Conservation (phyloP, 2,329 filamentous ascomycete genomes). For the Verticillium klebahnii region DNA sequence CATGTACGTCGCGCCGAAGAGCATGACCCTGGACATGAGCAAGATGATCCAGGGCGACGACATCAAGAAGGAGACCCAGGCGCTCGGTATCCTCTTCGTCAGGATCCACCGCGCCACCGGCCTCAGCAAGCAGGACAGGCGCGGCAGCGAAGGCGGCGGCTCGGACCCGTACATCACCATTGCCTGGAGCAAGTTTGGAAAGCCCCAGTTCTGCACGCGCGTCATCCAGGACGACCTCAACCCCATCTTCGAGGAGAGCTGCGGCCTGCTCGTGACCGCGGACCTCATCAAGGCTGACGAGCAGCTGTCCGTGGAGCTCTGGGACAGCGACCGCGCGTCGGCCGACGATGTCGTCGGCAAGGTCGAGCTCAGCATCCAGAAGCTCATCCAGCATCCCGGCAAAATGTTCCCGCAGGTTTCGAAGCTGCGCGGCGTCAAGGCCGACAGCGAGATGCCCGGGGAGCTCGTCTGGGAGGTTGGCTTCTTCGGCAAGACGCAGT, state of each 20-base stretch:
- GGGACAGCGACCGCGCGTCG: slow-evolving; percentile 90
- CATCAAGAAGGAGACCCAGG: slow-evolving; percentile 82
- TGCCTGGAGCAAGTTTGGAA: slow-evolving; percentile 92
- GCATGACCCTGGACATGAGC: slow-evolving; percentile 84
- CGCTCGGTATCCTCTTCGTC: slow-evolving; percentile 87
- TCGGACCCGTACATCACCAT: slow-evolving; percentile 95
- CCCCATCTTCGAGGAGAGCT: slow-evolving; percentile 85
- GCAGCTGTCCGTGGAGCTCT: slow-evolving; percentile 87
- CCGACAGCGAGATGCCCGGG: slow-evolving; percentile 84
- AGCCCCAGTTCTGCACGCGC: slow-evolving; percentile 95
- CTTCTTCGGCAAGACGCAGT: slow-evolving; percentile 87
- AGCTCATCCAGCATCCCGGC: slow-evolving; percentile 90
- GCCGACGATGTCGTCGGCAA: slow-evolving; percentile 95
- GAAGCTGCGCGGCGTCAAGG: slow-evolving; percentile 75
- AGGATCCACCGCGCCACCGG: slow-evolving; percentile 83
- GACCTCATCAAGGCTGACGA: slow-evolving; percentile 93
- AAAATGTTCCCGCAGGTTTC: slow-evolving; percentile 90
- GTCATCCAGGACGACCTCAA: slow-evolving; percentile 95
- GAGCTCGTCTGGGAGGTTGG: slow-evolving; percentile 95
- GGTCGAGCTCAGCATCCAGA: slow-evolving; percentile 87
- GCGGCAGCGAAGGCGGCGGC: slow-evolving; percentile 78
- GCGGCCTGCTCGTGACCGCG: slow-evolving; percentile 78
- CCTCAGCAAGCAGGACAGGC: slow-evolving; percentile 84
- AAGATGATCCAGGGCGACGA: slow-evolving; percentile 89
- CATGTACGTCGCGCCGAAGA: slow-evolving; percentile 94